Evolutionary conservation across 345 rosid species (phyloP).

Genomic region (Gossypium bickii): DNA sequence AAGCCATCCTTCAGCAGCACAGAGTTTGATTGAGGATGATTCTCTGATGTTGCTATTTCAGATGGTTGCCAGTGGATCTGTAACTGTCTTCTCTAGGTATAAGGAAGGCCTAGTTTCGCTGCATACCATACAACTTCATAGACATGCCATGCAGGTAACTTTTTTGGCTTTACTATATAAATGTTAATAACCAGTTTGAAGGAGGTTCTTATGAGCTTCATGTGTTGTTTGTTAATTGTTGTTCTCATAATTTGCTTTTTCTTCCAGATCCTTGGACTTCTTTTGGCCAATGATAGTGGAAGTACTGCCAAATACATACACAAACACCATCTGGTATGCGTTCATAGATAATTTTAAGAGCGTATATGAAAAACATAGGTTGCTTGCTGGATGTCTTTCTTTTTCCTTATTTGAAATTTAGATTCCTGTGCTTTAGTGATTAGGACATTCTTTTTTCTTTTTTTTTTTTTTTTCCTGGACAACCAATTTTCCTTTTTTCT

Average conservation of each 20-base stretch:
- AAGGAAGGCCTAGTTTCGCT: conserved; percentile 77
- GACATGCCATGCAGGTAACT: conserved; percentile 99
- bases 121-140: conserved; percentile 89
- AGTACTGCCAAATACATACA: conserved; percentile 85
- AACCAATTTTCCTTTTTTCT: no score
- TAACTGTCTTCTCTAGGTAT: conserved; percentile 59
- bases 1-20: conserved; percentile 86
- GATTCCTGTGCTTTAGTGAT: neutral
- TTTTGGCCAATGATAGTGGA: conserved; percentile 91
- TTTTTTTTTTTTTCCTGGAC: no score
- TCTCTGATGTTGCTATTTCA: conserved; percentile 83
- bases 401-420: neutral
- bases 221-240: conserved; percentile 12
- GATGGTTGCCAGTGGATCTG: conserved; percentile 86
- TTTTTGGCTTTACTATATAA: neutral
- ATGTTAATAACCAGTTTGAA: neutral
- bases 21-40: conserved; percentile 95
- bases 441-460: neutral
- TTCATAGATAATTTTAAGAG: conserved; percentile 4
- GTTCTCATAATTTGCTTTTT: conserved; percentile 3
- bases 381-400: conserved; percentile 1
- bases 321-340: conserved; percentile 91
- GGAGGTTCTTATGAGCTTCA: conserved; percentile 18
- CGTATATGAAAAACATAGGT: neutral
- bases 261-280: conserved; percentile 90